Evolutionary conservation across 179 eudicot species (phyloP), one percentile per base, ranked within the genome.

Genomic region (Camellia oleifera): DNA sequence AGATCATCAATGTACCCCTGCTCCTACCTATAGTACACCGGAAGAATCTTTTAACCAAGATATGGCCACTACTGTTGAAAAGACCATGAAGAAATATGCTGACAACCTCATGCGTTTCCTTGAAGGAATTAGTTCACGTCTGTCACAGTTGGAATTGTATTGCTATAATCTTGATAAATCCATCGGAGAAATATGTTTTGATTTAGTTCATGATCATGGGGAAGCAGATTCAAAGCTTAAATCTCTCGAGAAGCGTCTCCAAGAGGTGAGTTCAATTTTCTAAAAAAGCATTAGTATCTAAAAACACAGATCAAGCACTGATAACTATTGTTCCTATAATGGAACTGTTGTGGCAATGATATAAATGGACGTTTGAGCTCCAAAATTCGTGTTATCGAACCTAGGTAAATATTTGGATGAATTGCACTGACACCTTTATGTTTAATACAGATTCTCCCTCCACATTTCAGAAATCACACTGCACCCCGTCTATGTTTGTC

Each of bases 141-240:
- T 95, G 52, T 95, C 97, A 4, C 97, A 95, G 86, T 80, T 95
- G 90, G 98, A 95, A 80, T 78, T 95, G 78, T 92, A 93, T 75
- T 95, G 98, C 78, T 95, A 93, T 84, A 93, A 93, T 81, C 92
- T 95, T 83, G 99, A 96, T 82, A 94, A 96, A 85, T 92, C 97
- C 8, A 90, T 96, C 79, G 97, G 97, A 48, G 98, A 96, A 84
- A 96, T 96, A 95, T 92, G 94, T 60, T 85, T 95, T 79, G 97
- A 94, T 74, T 89, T 94, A 61, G 88, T 67, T 64, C 97, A 93
- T 82, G 97, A 96, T 81, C 91, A 92, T 74, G 91, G 83, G 26
- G 98, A 96, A 72, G 85, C 92, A 46, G 98, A 94, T 65, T 81
- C 86, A 44, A 96, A 91, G 92, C 94, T 96, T 69, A 93, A 90